phyloP scores from a whole-genome alignment of 805 yeast genomes.

The Pichia rugopelliculosa region DNA sequence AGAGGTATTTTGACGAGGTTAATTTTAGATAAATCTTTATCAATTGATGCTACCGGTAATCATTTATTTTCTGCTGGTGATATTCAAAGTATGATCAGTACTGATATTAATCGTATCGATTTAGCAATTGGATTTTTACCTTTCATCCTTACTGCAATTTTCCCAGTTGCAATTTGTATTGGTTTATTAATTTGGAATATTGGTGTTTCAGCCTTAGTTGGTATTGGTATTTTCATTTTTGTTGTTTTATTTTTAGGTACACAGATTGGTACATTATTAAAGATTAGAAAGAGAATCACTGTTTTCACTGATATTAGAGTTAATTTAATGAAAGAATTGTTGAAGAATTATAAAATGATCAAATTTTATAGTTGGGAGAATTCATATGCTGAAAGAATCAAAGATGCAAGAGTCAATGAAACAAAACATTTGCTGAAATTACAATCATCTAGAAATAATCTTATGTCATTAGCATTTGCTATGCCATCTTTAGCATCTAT shows the following conservation, averaged over 20 bases:
- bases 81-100: conserved; percentile 69
- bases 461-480: conserved; percentile 52
- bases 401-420: conserved; percentile 53
- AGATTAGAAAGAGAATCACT: conserved; percentile 48
- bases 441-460: conserved; percentile 54
- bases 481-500: conserved; percentile 63
- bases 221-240: conserved; percentile 49
- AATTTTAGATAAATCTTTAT: conserved; percentile 58
- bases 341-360: conserved; percentile 70
- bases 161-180: conserved; percentile 52
- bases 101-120: conserved; percentile 76
- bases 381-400: conserved; percentile 55
- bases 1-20: conserved; percentile 66
- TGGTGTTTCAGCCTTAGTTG: conserved; percentile 69
- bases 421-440: conserved; percentile 49
- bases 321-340: conserved; percentile 65
- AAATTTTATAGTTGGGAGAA: conserved; percentile 89
- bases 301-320: conserved; percentile 72
- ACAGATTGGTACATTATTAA: conserved; percentile 43
- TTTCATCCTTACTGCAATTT: conserved; percentile 53
- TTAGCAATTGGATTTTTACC: conserved; percentile 65
- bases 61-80: conserved; percentile 63
- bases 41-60: conserved; percentile 51
- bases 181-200: conserved; percentile 61
- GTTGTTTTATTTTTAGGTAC: conserved; percentile 40